Evolutionary conservation across 441 rosid species (phyloP), one percentile per base, ranked within the genome.

Genomic region (Pelargonium cotyledonis): DNA sequence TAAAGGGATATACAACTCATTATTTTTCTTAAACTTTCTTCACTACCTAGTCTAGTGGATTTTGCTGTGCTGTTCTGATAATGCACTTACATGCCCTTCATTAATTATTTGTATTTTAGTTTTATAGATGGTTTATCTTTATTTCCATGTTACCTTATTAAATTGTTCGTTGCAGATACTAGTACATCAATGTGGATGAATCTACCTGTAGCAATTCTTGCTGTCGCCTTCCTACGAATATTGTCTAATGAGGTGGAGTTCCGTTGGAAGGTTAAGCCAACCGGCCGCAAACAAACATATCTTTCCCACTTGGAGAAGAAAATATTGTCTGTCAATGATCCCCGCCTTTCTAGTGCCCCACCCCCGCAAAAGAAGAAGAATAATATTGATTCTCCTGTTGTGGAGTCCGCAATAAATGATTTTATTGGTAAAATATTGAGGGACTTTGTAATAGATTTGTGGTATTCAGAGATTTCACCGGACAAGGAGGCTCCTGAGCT

Each of bases 101-200:
- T 31, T 31, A 31, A 4, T 31, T 31, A 31, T 31, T 31, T 31
- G 38, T 31, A 31, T 31, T 31, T 31, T 31, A 31, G 38, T 31
- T 31, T 31, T 31, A 31, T 31, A 4, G 5, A 31, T 31, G 38
- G 5, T 31, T 31, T 31, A 31, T 31, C 38, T 4, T 31, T 31
- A 31, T 31, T 31, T 31, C 38, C 38, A 31, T 31, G 38, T 31
- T 31, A 4, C 38, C 38, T 31, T 31, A 31, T 31, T 31, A 4
- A 31, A 31, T 31, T 31, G 38, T 31, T 31, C 38, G 38, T 74
- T 82, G 76, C 88, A 95, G 99, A 92, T 87, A 88, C 97, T 11
- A 95, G 99, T 77, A 83, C 88, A 51, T 90, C 95, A 47, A 89
- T 92, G 98, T 88, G 88, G 99, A 85, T 89, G 86, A 95, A 95